Evolutionary conservation across 2,329 filamentous ascomycete species (phyloP).

Genomic region (Trichoderma afroharzianum): DNA sequence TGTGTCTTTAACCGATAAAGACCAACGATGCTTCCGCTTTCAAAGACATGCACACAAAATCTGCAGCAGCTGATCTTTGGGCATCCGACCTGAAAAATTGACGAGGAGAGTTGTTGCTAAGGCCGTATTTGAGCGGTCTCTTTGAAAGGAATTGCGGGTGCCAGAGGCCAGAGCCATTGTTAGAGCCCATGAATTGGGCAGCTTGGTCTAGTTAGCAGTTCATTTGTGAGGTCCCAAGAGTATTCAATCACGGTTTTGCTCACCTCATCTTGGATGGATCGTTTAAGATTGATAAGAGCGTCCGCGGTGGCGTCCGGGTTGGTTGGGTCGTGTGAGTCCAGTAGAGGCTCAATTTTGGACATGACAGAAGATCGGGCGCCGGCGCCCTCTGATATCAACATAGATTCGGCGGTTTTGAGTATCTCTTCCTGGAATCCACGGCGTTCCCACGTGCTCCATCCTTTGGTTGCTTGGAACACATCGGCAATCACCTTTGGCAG

Average conservation of each 20-base stretch:
- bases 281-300: constrained; percentile 21
- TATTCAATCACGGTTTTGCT: background rate
- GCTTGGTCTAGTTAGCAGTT: constrained; percentile 12
- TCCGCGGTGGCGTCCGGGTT: constrained; percentile 13
- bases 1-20: background rate
- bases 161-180: constrained; percentile 24
- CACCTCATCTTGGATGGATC: constrained; percentile 25
- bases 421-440: constrained; percentile 28
- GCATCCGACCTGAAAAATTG: constrained; percentile 25
- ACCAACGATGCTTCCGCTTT: background rate
- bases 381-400: constrained; percentile 22
- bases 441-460: constrained; percentile 27
- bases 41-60: constrained; percentile 26
- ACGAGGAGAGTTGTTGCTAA: constrained; percentile 26
- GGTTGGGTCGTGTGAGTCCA: constrained; percentile 20
- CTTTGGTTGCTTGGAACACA: constrained; percentile 20
- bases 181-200: constrained; percentile 28
- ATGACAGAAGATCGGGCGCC: constrained; percentile 7
- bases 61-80: constrained; percentile 26
- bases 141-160: constrained; percentile 19
- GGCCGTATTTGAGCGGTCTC: constrained; percentile 26
- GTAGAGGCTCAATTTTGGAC: constrained; percentile 20
- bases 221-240: too few species aligned
- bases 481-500: constrained; percentile 25
- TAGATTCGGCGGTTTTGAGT: constrained; percentile 24